These are phyloP conservation scores for Leptomonas pyrrhocoris DNA, from an alignment of 208 protist genomes.

Conservation along the genomic window DNA sequence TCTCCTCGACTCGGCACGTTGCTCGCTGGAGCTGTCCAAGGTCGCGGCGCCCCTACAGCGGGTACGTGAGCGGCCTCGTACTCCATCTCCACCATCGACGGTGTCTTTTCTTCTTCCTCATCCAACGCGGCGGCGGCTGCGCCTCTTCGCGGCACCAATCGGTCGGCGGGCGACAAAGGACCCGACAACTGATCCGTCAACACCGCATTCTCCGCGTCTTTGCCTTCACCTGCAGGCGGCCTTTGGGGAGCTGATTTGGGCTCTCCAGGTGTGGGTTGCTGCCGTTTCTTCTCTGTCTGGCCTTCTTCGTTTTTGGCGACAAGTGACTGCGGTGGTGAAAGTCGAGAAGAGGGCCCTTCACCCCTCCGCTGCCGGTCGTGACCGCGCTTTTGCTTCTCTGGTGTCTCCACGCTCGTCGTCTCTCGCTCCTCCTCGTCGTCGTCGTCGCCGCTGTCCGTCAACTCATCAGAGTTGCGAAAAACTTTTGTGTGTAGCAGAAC, in stretches of 20 bases:
- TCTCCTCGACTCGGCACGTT: background rate
- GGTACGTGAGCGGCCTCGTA: background rate
- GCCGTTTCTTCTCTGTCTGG: background rate
- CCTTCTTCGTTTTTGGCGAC: background rate
- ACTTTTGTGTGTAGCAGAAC: background rate
- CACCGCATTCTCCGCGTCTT: background rate
- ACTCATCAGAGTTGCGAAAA: slow-evolving; percentile 8
- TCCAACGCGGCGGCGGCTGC: background rate
- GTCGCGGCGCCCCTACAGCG: background rate
- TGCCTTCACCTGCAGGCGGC: background rate
- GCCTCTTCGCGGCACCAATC: background rate
- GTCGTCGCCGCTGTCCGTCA: slow-evolving; percentile 3
- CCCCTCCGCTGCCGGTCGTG: background rate
- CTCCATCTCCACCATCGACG: background rate
- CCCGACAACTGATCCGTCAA: slow-evolving; percentile 26
- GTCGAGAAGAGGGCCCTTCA: background rate
- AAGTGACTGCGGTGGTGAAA: background rate
- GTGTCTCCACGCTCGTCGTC: slow-evolving; percentile 20
- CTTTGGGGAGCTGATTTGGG: background rate
- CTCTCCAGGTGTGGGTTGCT: background rate
- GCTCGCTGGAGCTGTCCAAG: background rate
- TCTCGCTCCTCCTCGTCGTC: background rate
- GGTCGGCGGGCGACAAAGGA: background rate
- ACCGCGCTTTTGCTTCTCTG: slow-evolving; percentile 20
- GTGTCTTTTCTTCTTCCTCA: background rate